Evolutionary conservation across 805 yeast species (phyloP).

Genomic region (Maudiozyma pseudohumilis): DNA sequence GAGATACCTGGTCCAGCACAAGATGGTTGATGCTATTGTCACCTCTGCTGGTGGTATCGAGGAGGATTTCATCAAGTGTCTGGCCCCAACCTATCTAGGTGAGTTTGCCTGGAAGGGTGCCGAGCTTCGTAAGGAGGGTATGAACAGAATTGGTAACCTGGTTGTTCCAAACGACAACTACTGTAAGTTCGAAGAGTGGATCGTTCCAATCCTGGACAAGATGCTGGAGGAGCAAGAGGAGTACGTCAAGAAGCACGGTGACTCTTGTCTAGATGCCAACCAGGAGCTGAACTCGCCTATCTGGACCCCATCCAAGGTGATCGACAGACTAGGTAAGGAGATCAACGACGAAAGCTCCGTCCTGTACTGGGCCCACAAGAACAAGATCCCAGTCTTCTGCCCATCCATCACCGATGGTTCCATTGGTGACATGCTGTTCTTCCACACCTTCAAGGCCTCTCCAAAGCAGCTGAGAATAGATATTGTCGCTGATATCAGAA

Average conservation of each 20-base stretch:
- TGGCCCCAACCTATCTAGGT: conserved; percentile 94
- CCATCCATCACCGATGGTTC: conserved; percentile 98
- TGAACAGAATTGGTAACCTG: conserved; percentile 95
- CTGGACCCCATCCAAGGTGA: conserved; percentile 92
- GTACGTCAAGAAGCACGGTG: conserved; percentile 44
- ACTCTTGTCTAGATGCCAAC: conserved; percentile 46
- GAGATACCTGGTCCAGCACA: conserved; percentile 82
- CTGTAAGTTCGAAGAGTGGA: conserved; percentile 97
- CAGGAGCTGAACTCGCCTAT: conserved; percentile 38
- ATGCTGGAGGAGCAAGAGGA: conserved; percentile 84
- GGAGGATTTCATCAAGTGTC: conserved; percentile 91
- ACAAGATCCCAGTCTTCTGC: conserved; percentile 90
- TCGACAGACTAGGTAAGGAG: conserved; percentile 90
- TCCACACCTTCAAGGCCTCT: conserved; percentile 93
- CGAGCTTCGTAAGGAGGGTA: conserved; percentile 81
- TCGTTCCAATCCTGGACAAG: conserved; percentile 82
- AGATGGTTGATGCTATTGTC: conserved; percentile 89
- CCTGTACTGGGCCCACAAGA: conserved; percentile 96
- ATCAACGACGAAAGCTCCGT: conserved; percentile 90
- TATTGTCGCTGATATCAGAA: conserved; percentile 87
- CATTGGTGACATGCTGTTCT: conserved; percentile 96
- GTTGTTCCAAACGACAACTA: conserved; percentile 97
- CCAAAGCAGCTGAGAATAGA: conserved; percentile 86
- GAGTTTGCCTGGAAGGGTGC: conserved; percentile 79
- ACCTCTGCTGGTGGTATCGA: conserved; percentile 98